These are phyloP conservation scores for Fusarium nematophilum DNA, from an alignment of 2,329 filamentous ascomycete species.

Conservation along the genomic window DNA sequence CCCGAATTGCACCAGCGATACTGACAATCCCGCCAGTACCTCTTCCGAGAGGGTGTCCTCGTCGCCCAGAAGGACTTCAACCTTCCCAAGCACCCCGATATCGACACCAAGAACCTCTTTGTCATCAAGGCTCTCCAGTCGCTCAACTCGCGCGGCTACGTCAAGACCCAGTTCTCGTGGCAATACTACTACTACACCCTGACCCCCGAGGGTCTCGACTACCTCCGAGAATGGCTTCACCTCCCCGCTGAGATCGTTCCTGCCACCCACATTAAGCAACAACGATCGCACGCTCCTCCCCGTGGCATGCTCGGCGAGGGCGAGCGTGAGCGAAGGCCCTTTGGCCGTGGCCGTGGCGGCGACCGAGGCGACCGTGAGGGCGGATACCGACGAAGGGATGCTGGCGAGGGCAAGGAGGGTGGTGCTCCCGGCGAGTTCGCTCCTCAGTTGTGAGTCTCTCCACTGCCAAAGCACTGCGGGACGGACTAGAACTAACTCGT, in stretches of 20 bases:
- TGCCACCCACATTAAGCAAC: conserved; percentile 99
- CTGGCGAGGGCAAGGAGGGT: conserved; percentile 88
- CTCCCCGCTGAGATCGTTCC: conserved; percentile 99
- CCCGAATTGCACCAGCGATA: too few species aligned
- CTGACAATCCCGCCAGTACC: conserved; percentile 71
- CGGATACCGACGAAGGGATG: conserved; percentile 91
- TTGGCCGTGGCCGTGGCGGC: conserved; percentile 81
- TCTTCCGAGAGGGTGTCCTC: conserved; percentile 93
- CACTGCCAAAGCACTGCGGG: background rate
- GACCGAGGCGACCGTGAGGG: conserved; percentile 86
- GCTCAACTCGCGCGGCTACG: conserved; percentile 95
- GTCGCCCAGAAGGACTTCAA: conserved; percentile 99
- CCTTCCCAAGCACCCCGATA: conserved; percentile 95
- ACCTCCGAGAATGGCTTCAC: conserved; percentile 99
- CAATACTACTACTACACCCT: conserved; percentile 99
- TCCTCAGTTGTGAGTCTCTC: conserved; percentile 80
- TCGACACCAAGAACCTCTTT: conserved; percentile 99
- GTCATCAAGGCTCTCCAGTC: conserved; percentile 99
- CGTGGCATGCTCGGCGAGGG: conserved; percentile 97
- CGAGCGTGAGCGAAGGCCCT: conserved; percentile 83
- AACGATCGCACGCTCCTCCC: conserved; percentile 97
- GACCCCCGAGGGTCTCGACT: conserved; percentile 99
- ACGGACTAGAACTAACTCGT: conserved; percentile 40
- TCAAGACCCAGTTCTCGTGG: conserved; percentile 99
- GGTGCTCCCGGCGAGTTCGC: conserved; percentile 92